Percentiles rank a stretch among this genome's conserved stretches.
Conservation (phyloP, 2,329 filamentous ascomycete species). For the Claviceps monticola region DNA sequence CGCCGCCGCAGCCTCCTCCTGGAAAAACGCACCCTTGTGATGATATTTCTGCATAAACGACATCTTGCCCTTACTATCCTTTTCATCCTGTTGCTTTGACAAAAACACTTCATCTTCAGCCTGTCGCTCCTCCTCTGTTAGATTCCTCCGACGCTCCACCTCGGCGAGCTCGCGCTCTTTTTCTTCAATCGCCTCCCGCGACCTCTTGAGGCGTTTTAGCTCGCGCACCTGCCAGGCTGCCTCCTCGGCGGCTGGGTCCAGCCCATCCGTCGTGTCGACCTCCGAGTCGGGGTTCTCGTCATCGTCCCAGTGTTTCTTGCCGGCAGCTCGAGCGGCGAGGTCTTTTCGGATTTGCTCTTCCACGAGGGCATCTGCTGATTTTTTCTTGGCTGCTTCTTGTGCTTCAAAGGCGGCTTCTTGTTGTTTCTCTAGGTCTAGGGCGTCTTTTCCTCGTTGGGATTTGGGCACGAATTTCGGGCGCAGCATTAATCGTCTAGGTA, state of each 20-base stretch:
- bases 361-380: conserved; percentile 64
- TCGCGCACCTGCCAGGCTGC: conserved; percentile 92
- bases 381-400: conserved; percentile 49
- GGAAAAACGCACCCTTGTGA: conserved; percentile 93
- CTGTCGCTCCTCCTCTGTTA: conserved; percentile 74
- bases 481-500: conserved; percentile 42
- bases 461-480: conserved; percentile 52
- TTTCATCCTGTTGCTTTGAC: conserved; percentile 66
- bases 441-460: conserved; percentile 30
- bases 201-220: conserved; percentile 74
- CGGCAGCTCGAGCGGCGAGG: conserved; percentile 57
- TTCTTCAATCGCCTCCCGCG: conserved; percentile 70
- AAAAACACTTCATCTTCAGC: conserved; percentile 73
- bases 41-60: conserved; percentile 91
- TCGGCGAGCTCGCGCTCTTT: conserved; percentile 79
- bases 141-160: conserved; percentile 72
- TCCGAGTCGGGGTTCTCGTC: conserved; percentile 56
- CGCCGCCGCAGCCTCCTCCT: conserved; percentile 61
- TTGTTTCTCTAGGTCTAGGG: conserved; percentile 17
- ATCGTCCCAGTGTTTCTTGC: conserved; percentile 80
- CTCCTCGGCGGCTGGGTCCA: conserved; percentile 77
- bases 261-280: conserved; percentile 77
- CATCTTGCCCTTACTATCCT: conserved; percentile 65
- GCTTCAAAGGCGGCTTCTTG: conserved; percentile 24
- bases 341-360: conserved; percentile 82